Base-by-base conservation (phyloP, 352 stramenopile species). In the Pythium aristosporum region DNA sequence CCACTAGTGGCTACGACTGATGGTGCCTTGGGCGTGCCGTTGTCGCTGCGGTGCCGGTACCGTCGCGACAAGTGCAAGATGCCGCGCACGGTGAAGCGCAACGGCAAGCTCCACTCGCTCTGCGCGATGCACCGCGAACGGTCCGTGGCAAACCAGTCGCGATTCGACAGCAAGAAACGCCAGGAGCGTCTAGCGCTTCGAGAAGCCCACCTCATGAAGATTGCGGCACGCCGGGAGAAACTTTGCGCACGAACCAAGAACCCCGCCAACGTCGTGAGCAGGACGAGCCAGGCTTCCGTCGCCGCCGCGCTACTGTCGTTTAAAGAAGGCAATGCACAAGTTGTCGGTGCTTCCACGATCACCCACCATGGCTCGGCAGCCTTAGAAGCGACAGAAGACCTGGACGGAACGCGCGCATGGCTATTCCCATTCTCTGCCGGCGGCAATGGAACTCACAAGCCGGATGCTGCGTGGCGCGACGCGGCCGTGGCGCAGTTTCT, bases 51-150 rank as follows among this genome's bases (percentile, higher is more conserved):
- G 2, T 69, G 62, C 34, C 34, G n/a, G 47, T 70, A 70, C 44
- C 57, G 43, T 30, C 32, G 44, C 2, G 44, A 51, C 44, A 44
- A 25, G 23, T 70, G 63, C 25, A 28, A 20, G 2, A 16, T n/a
- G 7, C 28, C 42, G 23, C 63, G 63, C 37, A 32, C 63, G 6
- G 4, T 51, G 48, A 70, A 70, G 51, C 16, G 16, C 16, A 47
- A 65, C 37, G 63, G 63, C 50, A 34, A 42, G 50, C 63, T 65
- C 32, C 63, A 70, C 63, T 44, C 63, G 37, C 63, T 70, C 13
- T 70, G 57, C 32, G 50, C 21, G 10, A 9, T 66, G 12, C 63
- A 70, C 44, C 63, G 63, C 51, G 57, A 61, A 9, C 63, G 63
- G 10, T 60, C 63, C 47, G 25, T 54, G n/a, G 48, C 56, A 3